phyloP scores from a whole-genome alignment of 1,139 yeast species.

The Suhomyces anneliseae region DNA sequence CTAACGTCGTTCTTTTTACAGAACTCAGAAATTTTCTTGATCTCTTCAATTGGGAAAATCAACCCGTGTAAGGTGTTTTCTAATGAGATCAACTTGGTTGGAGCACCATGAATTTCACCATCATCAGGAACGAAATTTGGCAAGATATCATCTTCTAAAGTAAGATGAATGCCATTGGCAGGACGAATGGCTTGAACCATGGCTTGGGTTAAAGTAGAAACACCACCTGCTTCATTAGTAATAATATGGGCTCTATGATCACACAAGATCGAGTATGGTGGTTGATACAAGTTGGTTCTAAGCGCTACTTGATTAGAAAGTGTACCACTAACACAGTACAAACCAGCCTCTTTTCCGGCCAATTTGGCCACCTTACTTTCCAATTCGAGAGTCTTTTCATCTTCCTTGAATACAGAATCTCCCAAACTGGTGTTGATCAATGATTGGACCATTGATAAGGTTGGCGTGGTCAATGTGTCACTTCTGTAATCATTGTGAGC shows the following conservation, averaged over 20 bases:
- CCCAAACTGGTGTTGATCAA: conserved; percentile 59
- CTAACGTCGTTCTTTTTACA: conserved; percentile 63
- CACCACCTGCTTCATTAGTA: conserved; percentile 85
- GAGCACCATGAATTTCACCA: conserved; percentile 86
- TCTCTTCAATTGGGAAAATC: conserved; percentile 78
- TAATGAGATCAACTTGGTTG: conserved; percentile 79
- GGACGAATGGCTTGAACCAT: conserved; percentile 88
- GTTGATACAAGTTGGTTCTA: conserved; percentile 74
- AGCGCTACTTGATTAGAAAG: conserved; percentile 86
- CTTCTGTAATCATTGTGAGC: conserved; percentile 46
- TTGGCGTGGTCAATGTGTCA: conserved; percentile 50
- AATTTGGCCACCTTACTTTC: conserved; percentile 66
- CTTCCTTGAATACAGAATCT: conserved; percentile 89
- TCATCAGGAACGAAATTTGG: conserved; percentile 68
- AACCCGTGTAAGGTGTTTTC: conserved; percentile 90
- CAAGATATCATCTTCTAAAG: conserved; percentile 70
- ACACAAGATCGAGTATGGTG: conserved; percentile 83
- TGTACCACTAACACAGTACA: conserved; percentile 88
- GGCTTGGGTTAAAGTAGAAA: conserved; percentile 86
- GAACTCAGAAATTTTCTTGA: conserved; percentile 68
- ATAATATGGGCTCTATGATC: conserved; percentile 86
- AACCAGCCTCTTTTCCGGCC: conserved; percentile 81
- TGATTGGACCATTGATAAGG: conserved; percentile 36
- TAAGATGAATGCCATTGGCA: conserved; percentile 68
- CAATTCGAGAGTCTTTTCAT: conserved; percentile 62